Conservation (phyloP, 345 rosid species). For the Euphorbia peplus region DNA sequence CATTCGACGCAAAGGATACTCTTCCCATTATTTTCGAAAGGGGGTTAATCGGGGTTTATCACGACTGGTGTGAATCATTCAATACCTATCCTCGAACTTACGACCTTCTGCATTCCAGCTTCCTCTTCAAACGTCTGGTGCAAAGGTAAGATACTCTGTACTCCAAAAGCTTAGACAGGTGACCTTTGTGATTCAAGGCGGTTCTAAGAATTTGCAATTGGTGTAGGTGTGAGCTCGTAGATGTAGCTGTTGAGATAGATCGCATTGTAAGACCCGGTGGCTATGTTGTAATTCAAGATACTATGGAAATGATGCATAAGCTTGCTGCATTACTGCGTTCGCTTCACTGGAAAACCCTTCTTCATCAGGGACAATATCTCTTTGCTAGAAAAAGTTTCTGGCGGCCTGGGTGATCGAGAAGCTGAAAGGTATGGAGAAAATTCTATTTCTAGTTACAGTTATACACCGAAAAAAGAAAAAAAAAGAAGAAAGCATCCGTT, state of each 20-base stretch:
- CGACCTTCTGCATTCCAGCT: slow-evolving; percentile 79
- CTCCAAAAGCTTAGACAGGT: not conserved
- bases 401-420: slow-evolving; percentile 48
- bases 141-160: slow-evolving; percentile 40
- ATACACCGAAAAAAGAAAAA: not conserved
- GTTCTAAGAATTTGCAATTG: slow-evolving; percentile 3
- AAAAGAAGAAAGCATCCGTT: not conserved
- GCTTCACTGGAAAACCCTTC: slow-evolving; percentile 62
- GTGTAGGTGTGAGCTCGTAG: slow-evolving; percentile 59
- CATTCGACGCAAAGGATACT: slow-evolving; percentile 56
- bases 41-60: slow-evolving; percentile 83
- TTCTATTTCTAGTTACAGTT: not conserved
- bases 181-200: not conserved
- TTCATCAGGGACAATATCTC: slow-evolving; percentile 61
- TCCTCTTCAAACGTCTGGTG: slow-evolving; percentile 43
- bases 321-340: slow-evolving; percentile 49
- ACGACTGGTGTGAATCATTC: slow-evolving; percentile 90
- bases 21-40: slow-evolving; percentile 62
- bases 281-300: slow-evolving; percentile 71
- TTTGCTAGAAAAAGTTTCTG: slow-evolving; percentile 71
- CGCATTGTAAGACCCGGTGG: slow-evolving; percentile 82
- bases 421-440: not conserved
- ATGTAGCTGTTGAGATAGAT: slow-evolving; percentile 67
- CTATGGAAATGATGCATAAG: slow-evolving; percentile 47
- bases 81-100: slow-evolving; percentile 87